Percentiles rank a stretch among this genome's conserved stretches.
These are phyloP conservation scores for Albatrellus sp. DNA, from an alignment of 1,284 basidiomycete genomes.

Conservation along the genomic window DNA sequence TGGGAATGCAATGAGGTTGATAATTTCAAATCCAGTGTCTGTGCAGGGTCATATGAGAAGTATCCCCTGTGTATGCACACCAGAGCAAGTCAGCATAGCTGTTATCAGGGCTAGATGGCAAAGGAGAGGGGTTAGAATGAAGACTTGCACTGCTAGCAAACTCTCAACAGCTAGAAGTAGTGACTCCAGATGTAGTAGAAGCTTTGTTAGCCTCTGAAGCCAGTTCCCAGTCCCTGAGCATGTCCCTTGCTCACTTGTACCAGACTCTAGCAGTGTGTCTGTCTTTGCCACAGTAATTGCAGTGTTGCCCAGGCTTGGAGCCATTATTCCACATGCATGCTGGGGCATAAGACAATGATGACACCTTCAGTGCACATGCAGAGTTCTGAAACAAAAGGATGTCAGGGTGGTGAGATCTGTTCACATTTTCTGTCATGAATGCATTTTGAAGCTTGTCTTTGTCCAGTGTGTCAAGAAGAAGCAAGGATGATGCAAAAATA, in stretches of 20 bases:
- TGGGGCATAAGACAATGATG: no score
- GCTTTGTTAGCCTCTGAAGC: not conserved
- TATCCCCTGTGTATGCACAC: slow-evolving; percentile 23
- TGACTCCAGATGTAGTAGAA: not conserved
- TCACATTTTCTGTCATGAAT: no score
- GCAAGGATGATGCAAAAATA: no score
- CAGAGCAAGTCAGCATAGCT: slow-evolving; percentile 11
- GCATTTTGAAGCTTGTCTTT: no score
- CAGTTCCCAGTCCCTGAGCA: not conserved
- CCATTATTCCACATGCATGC: no score
- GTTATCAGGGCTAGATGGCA: slow-evolving; percentile 1
- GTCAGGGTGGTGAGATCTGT: no score
- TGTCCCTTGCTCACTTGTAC: slow-evolving; percentile 5
- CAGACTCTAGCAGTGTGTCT: no score
- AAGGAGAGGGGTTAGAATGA: not conserved
- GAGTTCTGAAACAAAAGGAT: no score
- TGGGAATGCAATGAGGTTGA: slow-evolving; percentile 12
- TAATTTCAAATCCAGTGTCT: slow-evolving; percentile 20
- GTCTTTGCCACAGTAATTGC: no score
- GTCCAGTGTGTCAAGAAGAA: no score
- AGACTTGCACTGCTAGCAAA: slow-evolving; percentile 6
- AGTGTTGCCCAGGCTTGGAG: no score
- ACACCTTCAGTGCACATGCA: no score
- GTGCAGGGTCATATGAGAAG: slow-evolving; percentile 25
- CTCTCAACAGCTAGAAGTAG: not conserved